These are phyloP conservation scores for Calophaca sinica DNA, from an alignment of 306 rosid species.

Conservation along the genomic window DNA sequence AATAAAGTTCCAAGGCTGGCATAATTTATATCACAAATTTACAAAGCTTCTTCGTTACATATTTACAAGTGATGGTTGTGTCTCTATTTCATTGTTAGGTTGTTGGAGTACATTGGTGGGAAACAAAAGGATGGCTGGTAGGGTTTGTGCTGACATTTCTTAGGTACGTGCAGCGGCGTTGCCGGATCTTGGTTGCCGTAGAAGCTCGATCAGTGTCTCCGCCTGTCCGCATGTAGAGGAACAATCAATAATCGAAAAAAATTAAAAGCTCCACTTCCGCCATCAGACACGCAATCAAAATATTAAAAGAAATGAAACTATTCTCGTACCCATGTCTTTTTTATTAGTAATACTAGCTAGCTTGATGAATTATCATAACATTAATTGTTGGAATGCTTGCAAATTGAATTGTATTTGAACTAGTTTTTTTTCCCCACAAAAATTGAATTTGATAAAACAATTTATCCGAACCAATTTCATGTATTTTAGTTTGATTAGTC, in stretches of 20 bases:
- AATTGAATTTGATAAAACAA: too few species aligned
- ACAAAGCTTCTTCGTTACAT: slow-evolving; percentile 53
- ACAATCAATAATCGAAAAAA: slow-evolving; percentile 18
- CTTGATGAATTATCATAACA: too few species aligned
- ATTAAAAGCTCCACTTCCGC: too few species aligned
- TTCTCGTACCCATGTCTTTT: background rate
- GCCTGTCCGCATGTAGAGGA: slow-evolving; percentile 67
- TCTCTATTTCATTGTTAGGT: slow-evolving; percentile 16
- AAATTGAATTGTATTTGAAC: too few species aligned
- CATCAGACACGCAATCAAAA: slow-evolving; percentile 26
- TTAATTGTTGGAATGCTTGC: too few species aligned
- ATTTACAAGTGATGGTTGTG: slow-evolving; percentile 39
- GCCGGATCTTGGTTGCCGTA: slow-evolving; percentile 96
- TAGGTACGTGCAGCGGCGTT: slow-evolving; percentile 56
- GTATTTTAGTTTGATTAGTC: too few species aligned
- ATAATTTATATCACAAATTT: slow-evolving; percentile 45
- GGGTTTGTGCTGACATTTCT: slow-evolving; percentile 52
- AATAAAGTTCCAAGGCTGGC: slow-evolving; percentile 37
- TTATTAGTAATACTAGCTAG: too few species aligned
- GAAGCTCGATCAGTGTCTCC: slow-evolving; percentile 83
- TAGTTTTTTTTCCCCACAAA: too few species aligned
- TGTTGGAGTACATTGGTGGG: slow-evolving; percentile 23
- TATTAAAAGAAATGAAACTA: background rate
- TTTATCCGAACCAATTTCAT: too few species aligned
- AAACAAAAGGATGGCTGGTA: slow-evolving; percentile 34